A percentile compares a stretch with the other conserved stretches of the same genome.
Conservation (phyloP, 495 filamentous ascomycete genomes). For the Poronia punctata region DNA sequence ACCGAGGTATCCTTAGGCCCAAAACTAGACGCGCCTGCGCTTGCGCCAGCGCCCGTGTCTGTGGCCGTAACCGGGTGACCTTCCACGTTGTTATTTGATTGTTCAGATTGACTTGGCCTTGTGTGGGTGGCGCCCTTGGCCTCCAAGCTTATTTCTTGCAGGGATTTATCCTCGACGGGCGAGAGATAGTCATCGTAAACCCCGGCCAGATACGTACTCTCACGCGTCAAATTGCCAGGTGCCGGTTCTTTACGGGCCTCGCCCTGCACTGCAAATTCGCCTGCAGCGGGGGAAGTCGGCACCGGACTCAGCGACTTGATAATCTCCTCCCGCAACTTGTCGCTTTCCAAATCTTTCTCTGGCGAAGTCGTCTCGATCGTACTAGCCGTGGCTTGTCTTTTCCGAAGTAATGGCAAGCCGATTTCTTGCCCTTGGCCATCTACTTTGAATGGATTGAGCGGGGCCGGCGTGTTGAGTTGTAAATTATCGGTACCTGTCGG, state of each 20-base stretch:
- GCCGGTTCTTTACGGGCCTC: conserved; percentile 14
- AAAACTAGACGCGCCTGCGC: not conserved
- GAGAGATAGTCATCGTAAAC: conserved; percentile 41
- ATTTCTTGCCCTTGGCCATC: conserved; percentile 22
- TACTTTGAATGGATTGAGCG: conserved; percentile 38
- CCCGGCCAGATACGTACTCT: conserved; percentile 40
- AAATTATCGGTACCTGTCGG: conserved; percentile 12
- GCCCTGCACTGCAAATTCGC: conserved; percentile 3
- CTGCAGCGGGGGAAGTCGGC: conserved; percentile 15
- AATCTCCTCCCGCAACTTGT: conserved; percentile 73
- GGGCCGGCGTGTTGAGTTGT: conserved; percentile 39
- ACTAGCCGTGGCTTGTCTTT: conserved; percentile 48
- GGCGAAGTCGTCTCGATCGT: conserved; percentile 48
- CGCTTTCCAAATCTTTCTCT: conserved; percentile 68
- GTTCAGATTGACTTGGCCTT: not conserved
- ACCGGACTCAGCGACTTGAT: conserved; percentile 58
- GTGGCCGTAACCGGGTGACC: too few species aligned
- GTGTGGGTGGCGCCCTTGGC: conserved; percentile 10
- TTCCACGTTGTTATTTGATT: conserved; percentile 1
- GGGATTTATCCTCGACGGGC: conserved; percentile 26
- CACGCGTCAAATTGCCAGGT: conserved; percentile 20
- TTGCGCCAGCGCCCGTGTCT: too few species aligned
- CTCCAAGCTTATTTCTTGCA: conserved; percentile 16
- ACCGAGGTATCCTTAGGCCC: conserved; percentile 6
- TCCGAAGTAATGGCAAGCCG: conserved; percentile 30